Base-by-base conservation (phyloP, 2,329 filamentous ascomycete species). In the Colletotrichum orchidophilum region DNA sequence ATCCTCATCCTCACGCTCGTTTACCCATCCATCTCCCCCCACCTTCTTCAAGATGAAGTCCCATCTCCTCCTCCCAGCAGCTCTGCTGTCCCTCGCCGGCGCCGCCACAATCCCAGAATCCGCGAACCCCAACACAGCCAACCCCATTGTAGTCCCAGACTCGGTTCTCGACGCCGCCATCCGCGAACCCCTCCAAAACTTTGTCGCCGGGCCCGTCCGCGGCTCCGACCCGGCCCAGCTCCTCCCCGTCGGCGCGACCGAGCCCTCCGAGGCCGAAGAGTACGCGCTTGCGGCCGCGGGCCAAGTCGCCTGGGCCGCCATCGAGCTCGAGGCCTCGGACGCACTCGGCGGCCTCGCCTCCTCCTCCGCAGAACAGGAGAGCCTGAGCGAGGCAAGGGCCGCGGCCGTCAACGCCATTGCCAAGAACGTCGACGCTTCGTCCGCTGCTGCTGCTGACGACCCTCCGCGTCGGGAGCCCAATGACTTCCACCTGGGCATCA, bases 401-500 rank as follows among this genome's bases (percentile, higher is more conserved):
- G n/a, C 27, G 26, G 58, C 42, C 9, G 18, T 60, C 9, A 27
- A 7, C 15, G 39, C 29, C 27, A 21, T 52, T 3, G 46, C 59
- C 7, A 52, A 31, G 59, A 29, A 12, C 12, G 15, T 31, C 13
- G n/a, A 21, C 29, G 24, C 18, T 24, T 11, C 35, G 13, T 3
- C n/a, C 57, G 18, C 8, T 15, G 7, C 15, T 7, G 15, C 24
- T 18, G 12, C 39, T 11, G 15, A 21, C 18, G 11, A 5, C 24
- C 39, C 2, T 2, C 21, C 27, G 27, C 39, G 18, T 5, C 42
- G 24, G 15, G 52, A n/a, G 26, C 39, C 24, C 0, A 27, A 54
- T 33, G 67, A 64, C 35, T 67, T 55, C 53, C 68, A 68, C 63
- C n/a, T 13, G 26, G 71, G 71, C 33, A 42, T 71, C 18, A 42